Evolutionary conservation across 805 yeast species (phyloP).

Genomic region (Metschnikowia reukaufii): DNA sequence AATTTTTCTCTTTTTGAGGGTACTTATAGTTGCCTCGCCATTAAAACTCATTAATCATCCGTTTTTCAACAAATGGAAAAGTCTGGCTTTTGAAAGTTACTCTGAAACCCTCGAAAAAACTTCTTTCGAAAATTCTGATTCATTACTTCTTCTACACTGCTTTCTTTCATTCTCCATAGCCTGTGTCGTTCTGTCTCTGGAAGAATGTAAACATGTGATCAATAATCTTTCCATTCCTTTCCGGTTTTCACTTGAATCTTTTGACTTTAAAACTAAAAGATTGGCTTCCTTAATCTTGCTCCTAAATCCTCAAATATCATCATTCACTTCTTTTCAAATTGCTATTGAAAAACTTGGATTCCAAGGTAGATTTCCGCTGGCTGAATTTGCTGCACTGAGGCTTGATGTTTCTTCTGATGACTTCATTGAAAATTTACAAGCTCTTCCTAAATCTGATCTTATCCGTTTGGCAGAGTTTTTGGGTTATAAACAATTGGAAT

Average conservation of each 20-base stretch:
- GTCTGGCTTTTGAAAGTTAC: conserved; percentile 24
- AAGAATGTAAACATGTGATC: not conserved
- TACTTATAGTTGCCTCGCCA: conserved; percentile 3
- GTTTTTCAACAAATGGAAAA: conserved; percentile 20
- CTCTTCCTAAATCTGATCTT: not conserved
- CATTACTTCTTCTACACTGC: conserved; percentile 5
- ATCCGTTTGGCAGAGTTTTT: not conserved
- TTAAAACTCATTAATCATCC: conserved; percentile 7
- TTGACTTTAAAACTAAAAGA: conserved; percentile 4
- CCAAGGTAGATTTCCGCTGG: conserved; percentile 5
- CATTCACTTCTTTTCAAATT: not conserved
- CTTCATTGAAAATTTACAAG: not conserved
- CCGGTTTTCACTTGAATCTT: conserved; percentile 2
- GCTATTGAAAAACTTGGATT: not conserved
- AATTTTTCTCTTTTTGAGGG: conserved; percentile 18
- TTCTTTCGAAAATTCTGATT: not conserved
- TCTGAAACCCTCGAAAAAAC: not conserved
- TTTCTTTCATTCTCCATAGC: conserved; percentile 13
- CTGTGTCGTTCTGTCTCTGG: conserved; percentile 6
- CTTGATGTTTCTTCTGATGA: conserved; percentile 4
- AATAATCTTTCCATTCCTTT: conserved; percentile 6
- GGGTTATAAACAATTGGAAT: not conserved
- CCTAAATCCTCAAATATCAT: not conserved
- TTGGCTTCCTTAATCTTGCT: conserved; percentile 10
- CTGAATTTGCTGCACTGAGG: conserved; percentile 6